phyloP scores from a whole-genome alignment of 768 basidiomycete genomes.

The Mycena venus region DNA sequence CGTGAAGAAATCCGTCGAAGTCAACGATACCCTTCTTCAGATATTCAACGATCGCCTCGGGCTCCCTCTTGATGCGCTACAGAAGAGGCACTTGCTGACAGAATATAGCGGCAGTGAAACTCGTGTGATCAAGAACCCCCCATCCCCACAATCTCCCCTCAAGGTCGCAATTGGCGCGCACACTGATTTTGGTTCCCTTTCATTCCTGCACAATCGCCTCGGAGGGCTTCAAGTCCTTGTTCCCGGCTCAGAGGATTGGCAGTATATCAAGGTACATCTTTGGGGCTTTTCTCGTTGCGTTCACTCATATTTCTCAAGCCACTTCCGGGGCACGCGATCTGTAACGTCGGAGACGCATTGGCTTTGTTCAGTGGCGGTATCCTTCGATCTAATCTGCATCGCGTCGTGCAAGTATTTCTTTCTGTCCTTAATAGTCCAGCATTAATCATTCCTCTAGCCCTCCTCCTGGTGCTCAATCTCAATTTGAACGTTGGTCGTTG shows the following conservation, averaged over 20 bases:
- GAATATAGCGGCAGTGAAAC: slow-evolving; percentile 71
- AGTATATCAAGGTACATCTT: slow-evolving; percentile 69
- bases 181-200: slow-evolving; percentile 82
- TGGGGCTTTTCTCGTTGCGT: too few relatives aligned
- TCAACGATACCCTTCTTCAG: slow-evolving; percentile 66
- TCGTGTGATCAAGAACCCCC: slow-evolving; percentile 65
- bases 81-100: slow-evolving; percentile 55
- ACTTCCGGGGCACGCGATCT: slow-evolving; percentile 68
- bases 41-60: slow-evolving; percentile 71
- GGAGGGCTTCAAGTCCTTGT: slow-evolving; percentile 80
- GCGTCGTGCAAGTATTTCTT: slow-evolving; percentile 1
- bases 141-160: slow-evolving; percentile 47
- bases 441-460: slow-evolving; percentile 52
- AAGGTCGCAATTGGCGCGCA: slow-evolving; percentile 71
- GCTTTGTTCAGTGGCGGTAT: slow-evolving; percentile 74
- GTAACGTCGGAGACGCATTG: slow-evolving; percentile 75
- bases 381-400: slow-evolving; percentile 66
- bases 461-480: slow-evolving; percentile 69
- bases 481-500: slow-evolving; percentile 72
- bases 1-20: slow-evolving; percentile 66
- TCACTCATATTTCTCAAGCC: slow-evolving; percentile 49
- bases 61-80: slow-evolving; percentile 63
- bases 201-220: slow-evolving; percentile 77
- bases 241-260: slow-evolving; percentile 73
- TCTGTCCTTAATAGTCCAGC: slow-evolving; percentile 19